Evolutionary conservation across 2,329 filamentous ascomycete genomes (phyloP).

Genomic region (Venturia nashicola): DNA sequence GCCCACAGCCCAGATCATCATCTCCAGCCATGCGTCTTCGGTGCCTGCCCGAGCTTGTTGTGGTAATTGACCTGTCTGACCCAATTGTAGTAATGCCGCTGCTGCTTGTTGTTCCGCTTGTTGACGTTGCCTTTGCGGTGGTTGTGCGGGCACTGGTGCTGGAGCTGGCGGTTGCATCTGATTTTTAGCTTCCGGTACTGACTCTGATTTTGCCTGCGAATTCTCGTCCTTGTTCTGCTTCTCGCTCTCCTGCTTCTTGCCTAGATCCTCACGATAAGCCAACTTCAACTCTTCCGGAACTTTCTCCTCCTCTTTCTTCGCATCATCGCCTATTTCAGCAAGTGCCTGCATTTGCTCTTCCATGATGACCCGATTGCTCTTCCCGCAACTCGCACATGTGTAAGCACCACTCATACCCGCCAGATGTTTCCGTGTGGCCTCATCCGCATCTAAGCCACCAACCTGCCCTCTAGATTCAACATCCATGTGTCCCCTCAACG

Average conservation of each 20-base stretch:
- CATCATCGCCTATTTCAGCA: conserved; percentile 28
- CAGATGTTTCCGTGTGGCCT: conserved; percentile 53
- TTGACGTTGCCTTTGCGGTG: neutral
- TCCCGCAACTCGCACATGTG: conserved; percentile 58
- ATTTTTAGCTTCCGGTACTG: too few species aligned
- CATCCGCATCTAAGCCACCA: conserved; percentile 70
- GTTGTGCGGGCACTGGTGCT: neutral
- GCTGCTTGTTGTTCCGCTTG: neutral
- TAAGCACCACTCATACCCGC: conserved; percentile 55
- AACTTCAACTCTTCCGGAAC: conserved; percentile 48
- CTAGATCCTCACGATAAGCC: conserved; percentile 61
- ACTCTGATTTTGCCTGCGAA: neutral
- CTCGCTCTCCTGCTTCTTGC: neutral
- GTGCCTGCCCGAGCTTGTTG: conserved; percentile 14
- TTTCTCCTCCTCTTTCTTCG: conserved; percentile 29
- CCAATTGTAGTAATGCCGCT: neutral
- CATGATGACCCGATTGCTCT: conserved; percentile 63
- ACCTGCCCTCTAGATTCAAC: conserved; percentile 78
- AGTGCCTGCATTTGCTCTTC: conserved; percentile 52
- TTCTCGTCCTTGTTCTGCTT: neutral
- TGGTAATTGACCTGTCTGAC: neutral
- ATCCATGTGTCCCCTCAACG: conserved; percentile 84
- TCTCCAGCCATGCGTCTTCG: conserved; percentile 57
- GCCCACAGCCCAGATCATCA: conserved; percentile 62
- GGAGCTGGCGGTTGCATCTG: neutral